Evolutionary conservation across 805 yeast species (phyloP).

Genomic region (Teunomyces funiuensis): DNA sequence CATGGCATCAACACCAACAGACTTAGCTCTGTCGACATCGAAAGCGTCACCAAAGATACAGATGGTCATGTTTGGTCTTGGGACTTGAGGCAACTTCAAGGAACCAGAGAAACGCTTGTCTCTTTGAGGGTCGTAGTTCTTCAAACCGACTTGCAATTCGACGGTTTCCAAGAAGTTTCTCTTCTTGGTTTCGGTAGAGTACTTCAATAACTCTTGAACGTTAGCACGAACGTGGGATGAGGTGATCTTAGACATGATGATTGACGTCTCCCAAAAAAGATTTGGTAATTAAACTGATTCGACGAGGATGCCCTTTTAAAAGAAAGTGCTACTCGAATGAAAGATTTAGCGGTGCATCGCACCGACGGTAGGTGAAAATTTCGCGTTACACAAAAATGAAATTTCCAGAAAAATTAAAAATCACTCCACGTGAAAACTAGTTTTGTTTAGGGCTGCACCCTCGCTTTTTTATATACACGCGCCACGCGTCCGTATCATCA

Average conservation of each 20-base stretch:
- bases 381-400: conserved; percentile 4
- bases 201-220: conserved; percentile 87
- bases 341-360: neutral
- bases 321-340: conserved; percentile 1
- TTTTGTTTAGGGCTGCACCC: conserved; percentile 9
- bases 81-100: conserved; percentile 95
- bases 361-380: conserved; percentile 2
- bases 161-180: conserved; percentile 99
- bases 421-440: no score
- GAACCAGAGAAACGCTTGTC: conserved; percentile 99
- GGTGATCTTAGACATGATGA: conserved; percentile 81
- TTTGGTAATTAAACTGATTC: conserved; percentile 51
- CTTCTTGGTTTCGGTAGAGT: conserved; percentile 95
- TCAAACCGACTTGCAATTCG: conserved; percentile 98
- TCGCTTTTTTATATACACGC: neutral
- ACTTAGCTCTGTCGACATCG: conserved; percentile 99
- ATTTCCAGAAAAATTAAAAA: neutral
- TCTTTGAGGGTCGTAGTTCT: conserved; percentile 99
- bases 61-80: conserved; percentile 99
- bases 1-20: conserved; percentile 99
- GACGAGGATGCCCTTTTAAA: conserved; percentile 48
- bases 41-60: conserved; percentile 99
- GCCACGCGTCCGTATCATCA: neutral
- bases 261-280: conserved; percentile 72
- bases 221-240: conserved; percentile 93